A percentile compares a stretch with the other conserved stretches of the same genome.
Conservation (phyloP, 805 yeast species). For the Suhomyces kilbournensis region DNA sequence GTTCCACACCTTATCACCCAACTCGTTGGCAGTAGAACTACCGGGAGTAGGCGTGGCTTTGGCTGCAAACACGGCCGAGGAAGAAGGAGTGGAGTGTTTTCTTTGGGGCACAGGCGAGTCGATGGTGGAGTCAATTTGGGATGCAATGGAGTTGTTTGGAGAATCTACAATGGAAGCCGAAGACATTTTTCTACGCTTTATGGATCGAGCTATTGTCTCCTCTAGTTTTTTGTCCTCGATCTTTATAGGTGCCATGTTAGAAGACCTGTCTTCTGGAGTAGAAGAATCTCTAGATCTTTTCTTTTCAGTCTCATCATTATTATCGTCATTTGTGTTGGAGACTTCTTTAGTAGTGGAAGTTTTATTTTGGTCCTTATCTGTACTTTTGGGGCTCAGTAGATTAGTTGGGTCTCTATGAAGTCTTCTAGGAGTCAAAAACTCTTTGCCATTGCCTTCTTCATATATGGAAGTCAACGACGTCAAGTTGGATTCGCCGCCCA, state of each 20-base stretch:
- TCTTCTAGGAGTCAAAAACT: conserved; percentile 35
- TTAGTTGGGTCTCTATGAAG: conserved; percentile 11
- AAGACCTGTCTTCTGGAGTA: not conserved
- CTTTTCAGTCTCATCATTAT: not conserved
- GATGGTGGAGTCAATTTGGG: conserved; percentile 29
- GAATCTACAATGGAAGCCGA: conserved; percentile 18
- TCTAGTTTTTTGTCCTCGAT: conserved; percentile 7
- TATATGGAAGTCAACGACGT: conserved; percentile 22
- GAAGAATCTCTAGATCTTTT: not conserved
- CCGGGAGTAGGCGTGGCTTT: not conserved
- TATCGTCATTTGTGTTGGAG: too few species aligned
- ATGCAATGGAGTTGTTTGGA: conserved; percentile 36
- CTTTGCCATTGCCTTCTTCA: conserved; percentile 17
- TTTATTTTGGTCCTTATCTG: not conserved
- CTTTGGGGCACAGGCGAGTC: conserved; percentile 22
- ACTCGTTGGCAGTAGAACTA: conserved; percentile 2
- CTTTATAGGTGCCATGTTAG: conserved; percentile 8
- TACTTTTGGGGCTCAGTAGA: not conserved
- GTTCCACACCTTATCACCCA: conserved; percentile 30
- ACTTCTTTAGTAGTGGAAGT: too few species aligned
- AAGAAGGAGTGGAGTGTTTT: not conserved
- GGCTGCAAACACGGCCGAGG: not conserved
- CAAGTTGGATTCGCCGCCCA: conserved; percentile 16
- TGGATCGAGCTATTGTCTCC: conserved; percentile 4
- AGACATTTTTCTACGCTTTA: conserved; percentile 8